phyloP scores from a whole-genome alignment of 805 yeast genomes.

The Saturnispora hagleri region DNA sequence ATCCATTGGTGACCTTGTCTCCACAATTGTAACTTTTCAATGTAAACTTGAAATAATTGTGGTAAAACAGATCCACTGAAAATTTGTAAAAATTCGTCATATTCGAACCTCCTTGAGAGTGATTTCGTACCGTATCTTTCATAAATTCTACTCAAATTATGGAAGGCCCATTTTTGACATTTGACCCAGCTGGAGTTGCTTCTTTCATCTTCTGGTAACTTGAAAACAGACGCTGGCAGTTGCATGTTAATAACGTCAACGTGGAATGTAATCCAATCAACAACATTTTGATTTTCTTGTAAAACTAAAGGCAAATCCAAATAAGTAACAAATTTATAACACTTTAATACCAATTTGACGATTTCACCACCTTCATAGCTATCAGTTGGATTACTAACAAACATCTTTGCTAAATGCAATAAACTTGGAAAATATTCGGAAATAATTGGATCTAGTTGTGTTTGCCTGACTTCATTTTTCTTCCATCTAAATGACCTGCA shows the following conservation, averaged over 20 bases:
- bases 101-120: constrained; percentile 39
- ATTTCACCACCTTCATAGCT: constrained; percentile 50
- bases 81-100: constrained; percentile 48
- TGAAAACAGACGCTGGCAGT: constrained; percentile 44
- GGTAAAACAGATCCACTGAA: constrained; percentile 61
- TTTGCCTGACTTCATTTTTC: constrained; percentile 43
- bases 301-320: constrained; percentile 66
- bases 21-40: constrained; percentile 68
- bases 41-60: constrained; percentile 53
- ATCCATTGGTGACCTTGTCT: constrained; percentile 60
- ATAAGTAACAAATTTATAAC: constrained; percentile 74
- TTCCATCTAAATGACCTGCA: constrained; percentile 72
- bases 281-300: constrained; percentile 42
- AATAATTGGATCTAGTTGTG: constrained; percentile 50
- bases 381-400: constrained; percentile 29
- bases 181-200: constrained; percentile 55
- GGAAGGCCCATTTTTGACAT: constrained; percentile 83
- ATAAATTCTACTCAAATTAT: constrained; percentile 64
- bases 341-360: constrained; percentile 64
- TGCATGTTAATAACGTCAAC: constrained; percentile 53
- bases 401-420: constrained; percentile 53
- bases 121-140: constrained; percentile 55
- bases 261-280: constrained; percentile 72
- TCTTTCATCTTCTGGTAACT: constrained; percentile 45
- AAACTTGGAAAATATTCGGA: constrained; percentile 58